Percentiles rank a stretch among this genome's conserved stretches.
phyloP scores from a whole-genome alignment of 345 rosid species.

The Eucalyptus pauciflora region DNA sequence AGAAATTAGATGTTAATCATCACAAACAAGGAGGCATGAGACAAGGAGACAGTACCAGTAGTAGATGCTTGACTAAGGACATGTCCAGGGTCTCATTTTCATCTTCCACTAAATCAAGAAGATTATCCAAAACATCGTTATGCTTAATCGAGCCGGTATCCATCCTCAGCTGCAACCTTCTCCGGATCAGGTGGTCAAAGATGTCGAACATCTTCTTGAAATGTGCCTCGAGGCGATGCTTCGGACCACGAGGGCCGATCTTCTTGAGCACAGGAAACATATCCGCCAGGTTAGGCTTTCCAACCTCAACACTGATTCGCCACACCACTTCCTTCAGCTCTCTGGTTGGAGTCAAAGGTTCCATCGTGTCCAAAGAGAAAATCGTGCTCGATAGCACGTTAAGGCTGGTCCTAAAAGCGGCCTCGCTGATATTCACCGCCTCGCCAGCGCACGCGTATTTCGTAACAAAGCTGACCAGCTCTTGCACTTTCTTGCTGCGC shows the following conservation, averaged over 20 bases:
- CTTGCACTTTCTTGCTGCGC: not conserved
- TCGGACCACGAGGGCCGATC: constrained; percentile 8
- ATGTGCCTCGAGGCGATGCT: not conserved
- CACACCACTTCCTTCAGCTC: not conserved
- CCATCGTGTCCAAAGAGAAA: constrained; percentile 1
- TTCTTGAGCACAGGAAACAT: constrained; percentile 11
- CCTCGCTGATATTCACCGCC: not conserved
- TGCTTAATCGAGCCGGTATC: not conserved
- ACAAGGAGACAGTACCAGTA: not conserved
- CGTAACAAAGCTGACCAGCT: not conserved
- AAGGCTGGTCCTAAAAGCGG: constrained; percentile 3
- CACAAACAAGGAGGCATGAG: not conserved
- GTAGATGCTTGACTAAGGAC: not conserved
- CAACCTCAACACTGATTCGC: not conserved
- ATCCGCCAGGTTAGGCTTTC: constrained; percentile 7
- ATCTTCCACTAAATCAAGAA: constrained; percentile 8
- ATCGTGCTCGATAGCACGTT: not conserved
- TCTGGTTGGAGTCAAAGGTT: not conserved
- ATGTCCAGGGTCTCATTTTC: not conserved
- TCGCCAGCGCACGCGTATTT: not conserved
- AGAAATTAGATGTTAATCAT: not conserved
- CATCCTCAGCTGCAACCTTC: not conserved
- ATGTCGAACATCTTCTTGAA: not conserved
- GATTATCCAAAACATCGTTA: constrained; percentile 23
- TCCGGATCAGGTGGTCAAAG: not conserved